These are phyloP conservation scores for Kernera saxatilis DNA, from an alignment of 345 rosid genomes.

Conservation along the genomic window DNA sequence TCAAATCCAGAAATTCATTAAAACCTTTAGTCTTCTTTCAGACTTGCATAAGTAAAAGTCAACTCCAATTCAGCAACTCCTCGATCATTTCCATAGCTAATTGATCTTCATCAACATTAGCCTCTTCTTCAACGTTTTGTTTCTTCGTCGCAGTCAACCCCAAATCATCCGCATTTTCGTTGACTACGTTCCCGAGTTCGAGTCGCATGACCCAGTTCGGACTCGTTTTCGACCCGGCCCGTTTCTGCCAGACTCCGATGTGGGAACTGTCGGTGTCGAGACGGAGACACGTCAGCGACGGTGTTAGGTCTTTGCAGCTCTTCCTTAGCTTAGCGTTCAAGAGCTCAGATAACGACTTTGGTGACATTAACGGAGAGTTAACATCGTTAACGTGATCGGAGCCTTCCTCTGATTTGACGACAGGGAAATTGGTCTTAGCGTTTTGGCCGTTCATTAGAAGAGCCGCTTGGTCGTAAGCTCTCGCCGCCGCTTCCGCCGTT, in stretches of 20 bases:
- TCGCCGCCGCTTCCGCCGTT: slow-evolving; percentile 73
- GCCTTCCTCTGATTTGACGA: slow-evolving; percentile 4
- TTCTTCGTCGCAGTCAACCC: neutral
- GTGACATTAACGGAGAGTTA: slow-evolving; percentile 28
- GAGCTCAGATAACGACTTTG: slow-evolving; percentile 47
- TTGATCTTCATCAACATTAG: slow-evolving; percentile 18
- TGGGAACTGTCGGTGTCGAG: slow-evolving; percentile 66
- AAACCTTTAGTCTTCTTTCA: neutral
- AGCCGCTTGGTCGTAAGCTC: slow-evolving; percentile 69
- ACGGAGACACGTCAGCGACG: slow-evolving; percentile 64
- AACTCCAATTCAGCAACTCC: slow-evolving; percentile 54
- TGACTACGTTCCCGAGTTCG: slow-evolving; percentile 42
- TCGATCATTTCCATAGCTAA: slow-evolving; percentile 74
- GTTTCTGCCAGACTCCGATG: slow-evolving; percentile 72
- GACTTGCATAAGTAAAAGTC: neutral
- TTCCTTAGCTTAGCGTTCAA: slow-evolving; percentile 50
- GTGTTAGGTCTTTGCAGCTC: slow-evolving; percentile 49
- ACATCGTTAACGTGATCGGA: slow-evolving; percentile 5
- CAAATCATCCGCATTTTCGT: neutral
- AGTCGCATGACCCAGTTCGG: slow-evolving; percentile 69
- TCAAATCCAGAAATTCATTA: neutral
- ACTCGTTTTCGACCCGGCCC: slow-evolving; percentile 49
- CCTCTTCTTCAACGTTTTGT: slow-evolving; percentile 22
- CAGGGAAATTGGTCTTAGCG: slow-evolving; percentile 67
- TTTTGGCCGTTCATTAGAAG: slow-evolving; percentile 65